Evolutionary conservation across 352 stramenopile genomes (phyloP).

Genomic region (Globisporangium heterothallicum): DNA sequence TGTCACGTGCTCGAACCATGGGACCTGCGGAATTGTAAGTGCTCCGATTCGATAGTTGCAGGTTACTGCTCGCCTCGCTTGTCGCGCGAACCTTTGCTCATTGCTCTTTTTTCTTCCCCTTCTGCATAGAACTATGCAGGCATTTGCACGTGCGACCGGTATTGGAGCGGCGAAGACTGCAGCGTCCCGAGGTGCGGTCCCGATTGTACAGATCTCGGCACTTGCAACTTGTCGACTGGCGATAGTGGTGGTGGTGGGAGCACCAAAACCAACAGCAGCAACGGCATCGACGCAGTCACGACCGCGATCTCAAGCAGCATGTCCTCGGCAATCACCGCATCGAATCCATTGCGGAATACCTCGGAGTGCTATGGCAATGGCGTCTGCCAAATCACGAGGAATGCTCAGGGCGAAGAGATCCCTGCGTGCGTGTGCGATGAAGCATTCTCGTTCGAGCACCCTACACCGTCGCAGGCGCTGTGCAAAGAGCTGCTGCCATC

Average conservation of each 20-base stretch:
- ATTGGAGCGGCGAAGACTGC: constrained; percentile 73
- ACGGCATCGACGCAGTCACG: constrained; percentile 2
- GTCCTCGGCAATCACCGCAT: constrained; percentile 11
- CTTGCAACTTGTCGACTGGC: constrained; percentile 16
- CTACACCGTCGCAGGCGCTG: constrained; percentile 37
- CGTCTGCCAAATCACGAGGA: constrained; percentile 31
- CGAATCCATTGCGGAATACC: constrained; percentile 38
- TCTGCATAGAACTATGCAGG: constrained; percentile 37
- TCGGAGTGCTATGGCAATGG: constrained; percentile 77
- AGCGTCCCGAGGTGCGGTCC: constrained; percentile 65
- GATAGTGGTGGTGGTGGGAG: neutral
- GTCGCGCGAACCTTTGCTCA: neutral
- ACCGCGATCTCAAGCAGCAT: constrained; percentile 4
- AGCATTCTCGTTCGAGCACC: constrained; percentile 46
- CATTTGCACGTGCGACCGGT: constrained; percentile 65
- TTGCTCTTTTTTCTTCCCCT: neutral
- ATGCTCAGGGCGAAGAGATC: constrained; percentile 13
- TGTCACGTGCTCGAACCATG: constrained; percentile 54
- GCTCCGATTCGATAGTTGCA: too few species aligned
- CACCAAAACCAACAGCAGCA: neutral
- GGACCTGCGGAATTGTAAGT: constrained; percentile 47
- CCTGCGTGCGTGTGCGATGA: constrained; percentile 61
- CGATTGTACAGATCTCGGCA: constrained; percentile 60
- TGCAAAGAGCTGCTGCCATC: constrained; percentile 57
- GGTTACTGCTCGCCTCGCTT: too few species aligned